Evolutionary conservation across 1,139 yeast species (phyloP), one percentile per base, ranked within the genome.

Genomic region (Yarrowia galli): DNA sequence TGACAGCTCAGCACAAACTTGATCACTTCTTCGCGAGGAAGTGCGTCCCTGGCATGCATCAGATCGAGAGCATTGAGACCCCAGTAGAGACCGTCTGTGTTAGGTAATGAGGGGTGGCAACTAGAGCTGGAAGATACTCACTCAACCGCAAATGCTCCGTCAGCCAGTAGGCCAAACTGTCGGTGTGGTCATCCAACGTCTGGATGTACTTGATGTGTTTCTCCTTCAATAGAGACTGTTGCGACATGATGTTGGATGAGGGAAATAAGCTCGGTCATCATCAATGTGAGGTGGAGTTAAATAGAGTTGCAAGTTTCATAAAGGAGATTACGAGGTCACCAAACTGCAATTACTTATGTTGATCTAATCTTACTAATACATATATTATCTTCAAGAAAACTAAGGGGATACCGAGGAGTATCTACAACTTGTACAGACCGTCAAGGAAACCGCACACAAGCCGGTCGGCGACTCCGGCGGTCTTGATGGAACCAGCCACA

Each of bases 401-500:
- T 36, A 36, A 25, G 6, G 23, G 5, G 38, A 36, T 18, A 35
- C 32, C 43, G 9, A 25, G 15, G 5, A 12, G 18, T 35, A 12
- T 43, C 46, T 61, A 61, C 4, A 78, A 64, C 73, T 89, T 88
- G 76, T 91, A 95, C 66, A 95, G 76, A 16, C 91, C 83, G 76
- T 95, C 97, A 65, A 93, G 79, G 75, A 92, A 95, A 0, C 89
- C 95, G 32, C 85, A 89, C 65, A 93, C 89, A 32, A 93, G 78
- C 69, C 84, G 82, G 70, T 89, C 96, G 4, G 93, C 97, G n/a
- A 95, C 87, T 1, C 97, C 96, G 0, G 87, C 84, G 0, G 98
- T 91, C 69, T 85, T 81, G 42, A 95, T 86, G 74, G 95, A 90
- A 8, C 97, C 98, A 0, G 98, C 98, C 64, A 93, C 96, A 72